Base-by-base conservation (phyloP, 345 rosid species). In the Linum tenue region DNA sequence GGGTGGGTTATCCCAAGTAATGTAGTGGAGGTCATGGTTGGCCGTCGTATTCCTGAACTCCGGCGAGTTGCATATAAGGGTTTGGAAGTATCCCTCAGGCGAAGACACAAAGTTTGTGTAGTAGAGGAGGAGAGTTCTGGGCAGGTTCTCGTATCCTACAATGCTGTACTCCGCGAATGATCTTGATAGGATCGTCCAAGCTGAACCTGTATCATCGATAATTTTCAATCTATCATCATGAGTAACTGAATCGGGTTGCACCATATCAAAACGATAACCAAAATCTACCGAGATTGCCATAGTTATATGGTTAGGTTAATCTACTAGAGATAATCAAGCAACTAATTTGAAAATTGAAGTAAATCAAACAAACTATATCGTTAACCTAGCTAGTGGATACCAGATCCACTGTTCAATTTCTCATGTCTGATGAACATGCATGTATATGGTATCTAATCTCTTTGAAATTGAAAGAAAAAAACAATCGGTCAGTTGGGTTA, bases 1-100 rank as follows among this genome's bases (percentile, higher is more conserved):
- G 2, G 97, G 98, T 9, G 98, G 98, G n/a, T 59, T 90, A 62
- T 92, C 98, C 98, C 98, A 90, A 0, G 88, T 67, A 17, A 90
- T 86, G 82, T 88, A 83, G 74, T 88, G 98, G 55, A 92, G 92
- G 67, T 88, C 97, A 37, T 88, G 90, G 80, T 92, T 92, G 39
- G 79, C 92, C 0, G 97, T 86, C 3, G 96, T 85, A 86, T 85
- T 92, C 70, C 56, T 85, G 81, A 77, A 86, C 65, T 79, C 87
- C 17, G 81, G 75, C 5, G 96, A 88, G 86, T 92, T 92, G 89
- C 97, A 92, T 55, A 83, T 71, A 10, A 92, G 75, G 2, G 97
- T 92, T 72, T 92, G 98, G 71, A 92, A 92, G 81, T 92, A 92
- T 31, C 94, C 94, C 72, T 92, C 98, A 0, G 96, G 97, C 0